Percentiles rank a stretch among this genome's conserved stretches.
These are phyloP conservation scores for Collybia sp. DNA, from an alignment of 768 basidiomycete genomes.

Conservation along the genomic window DNA sequence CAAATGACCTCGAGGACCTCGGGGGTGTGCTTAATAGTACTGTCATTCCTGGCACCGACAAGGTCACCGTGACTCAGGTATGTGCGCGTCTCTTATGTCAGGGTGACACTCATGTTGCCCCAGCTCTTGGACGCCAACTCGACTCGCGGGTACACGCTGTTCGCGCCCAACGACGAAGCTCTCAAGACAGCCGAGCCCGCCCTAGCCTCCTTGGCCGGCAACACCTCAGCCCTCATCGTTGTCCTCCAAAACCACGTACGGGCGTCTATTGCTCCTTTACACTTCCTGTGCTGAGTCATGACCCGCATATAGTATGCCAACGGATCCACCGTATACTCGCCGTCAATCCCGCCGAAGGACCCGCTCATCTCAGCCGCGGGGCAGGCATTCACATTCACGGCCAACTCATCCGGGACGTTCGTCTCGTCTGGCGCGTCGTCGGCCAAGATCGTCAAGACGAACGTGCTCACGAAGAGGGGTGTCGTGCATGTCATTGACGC, in stretches of 20 bases:
- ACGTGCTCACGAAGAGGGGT: too few species aligned
- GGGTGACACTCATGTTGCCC: too few species aligned
- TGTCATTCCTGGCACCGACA: constrained; percentile 14
- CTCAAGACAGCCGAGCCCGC: constrained; percentile 30
- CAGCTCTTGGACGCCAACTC: too few species aligned
- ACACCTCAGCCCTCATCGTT: constrained; percentile 37
- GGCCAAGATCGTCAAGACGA: too few species aligned
- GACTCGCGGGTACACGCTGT: constrained; percentile 72
- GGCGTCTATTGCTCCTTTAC: constrained; percentile 35
- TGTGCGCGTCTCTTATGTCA: too few species aligned
- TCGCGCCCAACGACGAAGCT: constrained; percentile 57
- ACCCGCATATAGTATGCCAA: constrained; percentile 47
- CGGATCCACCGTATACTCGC: too few species aligned
- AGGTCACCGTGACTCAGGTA: constrained; percentile 23
- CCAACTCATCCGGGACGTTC: constrained; percentile 57
- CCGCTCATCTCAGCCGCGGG: constrained; percentile 38
- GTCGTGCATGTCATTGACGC: too few species aligned
- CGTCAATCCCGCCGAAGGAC: too few species aligned
- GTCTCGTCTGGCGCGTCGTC: constrained; percentile 61
- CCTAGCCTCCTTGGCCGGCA: constrained; percentile 30
- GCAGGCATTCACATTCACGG: too few species aligned
- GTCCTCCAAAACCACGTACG: too few species aligned
- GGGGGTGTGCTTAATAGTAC: constrained; percentile 20
- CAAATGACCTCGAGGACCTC: constrained; percentile 39
- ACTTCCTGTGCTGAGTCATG: neutral